These are phyloP conservation scores for Cryptococcus sp. DNA, from an alignment of 1,284 basidiomycete genomes.

Conservation along the genomic window DNA sequence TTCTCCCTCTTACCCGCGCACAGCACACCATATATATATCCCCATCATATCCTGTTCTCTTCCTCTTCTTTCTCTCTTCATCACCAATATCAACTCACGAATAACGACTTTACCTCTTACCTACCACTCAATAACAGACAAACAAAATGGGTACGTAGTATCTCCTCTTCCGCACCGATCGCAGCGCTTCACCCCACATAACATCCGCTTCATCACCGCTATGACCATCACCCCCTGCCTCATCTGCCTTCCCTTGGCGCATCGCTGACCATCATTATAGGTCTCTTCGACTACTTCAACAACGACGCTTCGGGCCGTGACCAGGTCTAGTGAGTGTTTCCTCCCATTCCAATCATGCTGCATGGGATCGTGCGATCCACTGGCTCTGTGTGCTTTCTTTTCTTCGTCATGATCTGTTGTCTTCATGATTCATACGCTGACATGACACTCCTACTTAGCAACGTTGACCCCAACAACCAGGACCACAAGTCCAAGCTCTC, in stretches of 20 bases:
- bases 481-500: constrained; percentile 44
- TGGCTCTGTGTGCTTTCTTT: neutral
- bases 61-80: neutral
- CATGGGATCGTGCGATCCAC: neutral
- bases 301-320: constrained; percentile 40
- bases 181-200: neutral
- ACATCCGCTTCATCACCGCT: neutral
- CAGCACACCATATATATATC: no score
- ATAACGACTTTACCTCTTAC: neutral
- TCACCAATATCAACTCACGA: neutral
- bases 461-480: constrained; percentile 40
- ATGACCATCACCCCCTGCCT: neutral
- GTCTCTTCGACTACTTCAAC: constrained; percentile 46
- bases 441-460: constrained; percentile 15
- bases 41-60: neutral
- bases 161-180: neutral
- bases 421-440: neutral
- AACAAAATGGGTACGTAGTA: neutral
- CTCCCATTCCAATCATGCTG: neutral
- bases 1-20: no score
- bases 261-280: constrained; percentile 8
- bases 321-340: constrained; percentile 38
- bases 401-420: neutral
- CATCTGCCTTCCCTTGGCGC: neutral
- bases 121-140: neutral